Base-by-base conservation (phyloP, 2,329 filamentous ascomycete species). In the Colletotrichum sp. region DNA sequence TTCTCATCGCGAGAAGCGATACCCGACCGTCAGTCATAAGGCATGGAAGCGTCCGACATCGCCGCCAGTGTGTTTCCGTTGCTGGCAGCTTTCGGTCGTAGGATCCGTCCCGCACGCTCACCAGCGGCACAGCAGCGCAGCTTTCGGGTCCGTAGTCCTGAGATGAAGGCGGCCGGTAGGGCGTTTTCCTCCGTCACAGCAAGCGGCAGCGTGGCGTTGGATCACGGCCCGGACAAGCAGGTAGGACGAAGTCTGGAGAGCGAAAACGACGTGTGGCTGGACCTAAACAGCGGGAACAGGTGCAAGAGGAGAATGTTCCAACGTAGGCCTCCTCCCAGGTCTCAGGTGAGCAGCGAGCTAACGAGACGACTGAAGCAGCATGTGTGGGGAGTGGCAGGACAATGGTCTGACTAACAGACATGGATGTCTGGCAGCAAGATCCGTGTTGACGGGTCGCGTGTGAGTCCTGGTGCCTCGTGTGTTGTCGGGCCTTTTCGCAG, bases 371-470 rank as follows among this genome's bases (percentile, higher is more conserved):
- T 58, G 4, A 24, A 64, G 68, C 36, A 61, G 69, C 21, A 30
- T 26, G 55, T 21, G 55, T 21, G 43, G 60, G 36, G 26, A 36
- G 34, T 52, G 30, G 56, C 4, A 34, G 15, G 43, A 48, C 36
- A 28, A 69, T 66, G 52, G 56, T 56, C 32, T 48, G 73, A 67
- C 73, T 58, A n/a, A n/a, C 24, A 32, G 62, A 28, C 71, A 28
- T 32, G 67, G 71, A 34, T 58, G 56, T 16, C 38, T 43, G 52
- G 67, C 34, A 55, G 66, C 30, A 26, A 58, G 64, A 74, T 65
- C 64, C 73, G 64, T 36, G 34, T 38, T 15, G 56, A 68, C 66
- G 71, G 71, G 71, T 76, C 65, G 74, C 71, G 66, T 36, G 71
- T 66, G 52, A 30, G 16, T 55, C 21, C 21, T 32, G 38, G 30